Evolutionary conservation across 2,329 filamentous ascomycete genomes (phyloP).

Genomic region (Aspergillus texensis): DNA sequence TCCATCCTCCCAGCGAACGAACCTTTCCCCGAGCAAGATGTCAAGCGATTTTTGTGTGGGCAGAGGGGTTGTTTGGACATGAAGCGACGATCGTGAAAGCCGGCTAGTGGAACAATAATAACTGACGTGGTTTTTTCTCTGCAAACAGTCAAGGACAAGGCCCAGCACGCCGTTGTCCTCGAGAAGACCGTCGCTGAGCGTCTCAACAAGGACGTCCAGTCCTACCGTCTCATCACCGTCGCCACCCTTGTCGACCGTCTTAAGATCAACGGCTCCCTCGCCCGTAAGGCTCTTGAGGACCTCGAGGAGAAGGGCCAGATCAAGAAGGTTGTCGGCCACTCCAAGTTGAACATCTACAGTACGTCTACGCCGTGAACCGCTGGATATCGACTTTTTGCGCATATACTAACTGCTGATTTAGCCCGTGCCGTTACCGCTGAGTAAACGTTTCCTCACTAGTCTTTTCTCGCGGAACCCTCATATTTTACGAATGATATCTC

Average conservation of each 20-base stretch:
- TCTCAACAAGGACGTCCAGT: slow-evolving; percentile 99
- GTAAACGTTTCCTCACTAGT: slow-evolving; percentile 40
- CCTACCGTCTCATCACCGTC: slow-evolving; percentile 98
- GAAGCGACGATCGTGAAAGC: not conserved
- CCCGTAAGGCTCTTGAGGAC: slow-evolving; percentile 84
- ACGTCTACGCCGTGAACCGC: slow-evolving; percentile 45
- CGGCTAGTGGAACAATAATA: not conserved
- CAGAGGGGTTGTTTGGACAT: slow-evolving; percentile 15
- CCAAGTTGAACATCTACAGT: slow-evolving; percentile 99
- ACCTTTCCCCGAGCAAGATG: slow-evolving; percentile 16
- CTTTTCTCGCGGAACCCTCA: slow-evolving; percentile 40
- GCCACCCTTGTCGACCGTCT: slow-evolving; percentile 98
- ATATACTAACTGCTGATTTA: slow-evolving; percentile 22
- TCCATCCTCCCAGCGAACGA: slow-evolving; percentile 10
- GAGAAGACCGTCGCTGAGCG: slow-evolving; percentile 97
- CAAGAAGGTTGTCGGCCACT: slow-evolving; percentile 96
- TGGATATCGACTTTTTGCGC: too few species aligned
- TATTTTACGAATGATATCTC: slow-evolving; percentile 44
- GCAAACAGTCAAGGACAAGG: slow-evolving; percentile 98
- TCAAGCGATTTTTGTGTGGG: slow-evolving; percentile 22
- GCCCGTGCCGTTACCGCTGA: slow-evolving; percentile 49
- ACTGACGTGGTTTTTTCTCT: slow-evolving; percentile 21
- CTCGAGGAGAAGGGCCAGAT: slow-evolving; percentile 98
- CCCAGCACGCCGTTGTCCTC: slow-evolving; percentile 96
- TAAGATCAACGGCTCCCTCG: slow-evolving; percentile 99